Base-by-base conservation (phyloP, 1,139 yeast genomes). In the Kodamaea ohmeri region DNA sequence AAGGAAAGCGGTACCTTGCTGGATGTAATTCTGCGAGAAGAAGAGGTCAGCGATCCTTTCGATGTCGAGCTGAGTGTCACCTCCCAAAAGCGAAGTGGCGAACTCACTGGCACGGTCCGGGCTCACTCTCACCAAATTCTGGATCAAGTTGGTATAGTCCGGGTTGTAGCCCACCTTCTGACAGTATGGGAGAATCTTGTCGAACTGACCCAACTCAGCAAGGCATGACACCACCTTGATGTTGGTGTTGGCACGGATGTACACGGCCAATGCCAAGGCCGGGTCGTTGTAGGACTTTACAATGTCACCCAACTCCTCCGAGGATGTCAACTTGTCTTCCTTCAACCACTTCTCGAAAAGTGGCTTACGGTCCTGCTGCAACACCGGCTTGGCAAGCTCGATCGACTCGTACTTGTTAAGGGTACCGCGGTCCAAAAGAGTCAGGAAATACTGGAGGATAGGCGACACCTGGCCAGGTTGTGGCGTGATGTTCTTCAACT, bases 91-190 rank as follows among this genome's bases (percentile, higher is more conserved):
- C 48, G 89, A 85, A 32, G 90, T 83, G 11, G 98, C 97, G 68
- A 94, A 92, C 63, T 92, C 98, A 39, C 96, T 87, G 20, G 97
- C 98, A 63, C 88, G 88, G 56, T 94, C 99, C n/a, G 98, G 97
- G 58, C 86, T 89, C 33, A 86, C 81, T 61, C 97, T 80, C 36
- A 92, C 82, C 56, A 94, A 78, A 63, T 88, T 87, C 61, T 95
- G 97, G 53, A 94, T 79, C 65, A 94, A 75, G 46, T 87, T 85
- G 36, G 95, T 78, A 63, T 81, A 94, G 64, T 94, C 95, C 42
- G 99, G 97, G 51, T 79, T 78, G 66, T 83, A 92, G 46, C 81
- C 81, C 43, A 84, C 95, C 67, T 88, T 87, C 63, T 86, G 84
- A 63, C 96, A 85, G 66, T 87, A 94, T 40, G 98, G 97, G 53